phyloP scores from a whole-genome alignment of 805 yeast species.

The Saturnispora ahearnii region DNA sequence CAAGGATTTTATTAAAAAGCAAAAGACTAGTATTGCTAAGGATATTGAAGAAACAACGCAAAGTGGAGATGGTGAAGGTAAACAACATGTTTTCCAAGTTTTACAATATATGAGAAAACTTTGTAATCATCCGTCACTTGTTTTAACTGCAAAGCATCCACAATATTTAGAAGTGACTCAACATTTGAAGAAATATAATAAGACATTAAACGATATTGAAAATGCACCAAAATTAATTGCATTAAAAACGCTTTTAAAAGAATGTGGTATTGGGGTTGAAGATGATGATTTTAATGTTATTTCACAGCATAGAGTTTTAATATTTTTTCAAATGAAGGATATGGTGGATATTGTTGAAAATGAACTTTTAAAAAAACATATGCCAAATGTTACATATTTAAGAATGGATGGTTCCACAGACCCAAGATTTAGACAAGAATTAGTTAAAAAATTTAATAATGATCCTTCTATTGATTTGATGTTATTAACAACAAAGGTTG shows the following conservation, averaged over 20 bases:
- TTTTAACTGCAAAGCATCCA: slow-evolving; percentile 75
- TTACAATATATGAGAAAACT: slow-evolving; percentile 94
- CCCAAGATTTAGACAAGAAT: slow-evolving; percentile 81
- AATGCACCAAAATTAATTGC: slow-evolving; percentile 90
- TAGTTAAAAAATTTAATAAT: slow-evolving; percentile 85
- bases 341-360: slow-evolving; percentile 96
- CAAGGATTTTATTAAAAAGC: slow-evolving; percentile 81
- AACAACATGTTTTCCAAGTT: slow-evolving; percentile 95
- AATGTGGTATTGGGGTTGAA: slow-evolving; percentile 78
- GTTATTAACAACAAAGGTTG: slow-evolving; percentile 90
- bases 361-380: slow-evolving; percentile 67
- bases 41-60: slow-evolving; percentile 40
- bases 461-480: slow-evolving; percentile 96
- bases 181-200: slow-evolving; percentile 48
- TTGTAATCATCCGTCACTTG: slow-evolving; percentile 94
- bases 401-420: slow-evolving; percentile 92
- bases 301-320: slow-evolving; percentile 89
- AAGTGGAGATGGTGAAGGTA: slow-evolving; percentile 30
- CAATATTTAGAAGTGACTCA: slow-evolving; percentile 59
- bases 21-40: slow-evolving; percentile 58
- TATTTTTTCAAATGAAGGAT: slow-evolving; percentile 94
- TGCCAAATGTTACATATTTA: slow-evolving; percentile 92
- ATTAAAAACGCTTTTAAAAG: slow-evolving; percentile 66
- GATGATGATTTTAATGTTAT: slow-evolving; percentile 44
- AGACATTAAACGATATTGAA: slow-evolving; percentile 58